Conservation (phyloP, 1,284 basidiomycete species). For the Dichomitus squalens region DNA sequence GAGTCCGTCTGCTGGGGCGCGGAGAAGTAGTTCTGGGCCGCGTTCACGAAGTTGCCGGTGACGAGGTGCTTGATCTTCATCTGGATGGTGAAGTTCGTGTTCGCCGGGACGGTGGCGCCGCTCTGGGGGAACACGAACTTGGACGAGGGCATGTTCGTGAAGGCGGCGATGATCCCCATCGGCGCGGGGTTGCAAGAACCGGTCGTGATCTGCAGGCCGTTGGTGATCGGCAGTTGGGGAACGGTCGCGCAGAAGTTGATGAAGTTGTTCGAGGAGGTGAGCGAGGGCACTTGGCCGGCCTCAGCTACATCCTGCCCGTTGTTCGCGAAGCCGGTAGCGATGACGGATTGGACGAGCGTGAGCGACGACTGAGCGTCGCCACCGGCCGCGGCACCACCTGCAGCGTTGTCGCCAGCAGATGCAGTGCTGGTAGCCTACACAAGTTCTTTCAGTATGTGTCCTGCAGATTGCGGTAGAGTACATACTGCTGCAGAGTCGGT, state of each 20-base stretch:
- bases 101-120: slow-evolving; percentile 50
- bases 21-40: slow-evolving; percentile 60
- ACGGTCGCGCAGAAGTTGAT: slow-evolving; percentile 47
- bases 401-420: slow-evolving; percentile 12
- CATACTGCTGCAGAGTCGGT: background rate
- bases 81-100: slow-evolving; percentile 56
- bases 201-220: slow-evolving; percentile 44
- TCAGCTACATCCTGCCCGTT: slow-evolving; percentile 40
- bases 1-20: slow-evolving; percentile 63
- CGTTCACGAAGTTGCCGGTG: slow-evolving; percentile 64
- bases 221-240: slow-evolving; percentile 39
- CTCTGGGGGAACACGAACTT: slow-evolving; percentile 61
- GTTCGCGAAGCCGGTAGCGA: slow-evolving; percentile 26
- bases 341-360: slow-evolving; percentile 25
- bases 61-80: slow-evolving; percentile 57
- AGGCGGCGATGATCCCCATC: slow-evolving; percentile 57
- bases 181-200: slow-evolving; percentile 68
- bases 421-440: slow-evolving; percentile 2
- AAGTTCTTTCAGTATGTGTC: slow-evolving; percentile 4
- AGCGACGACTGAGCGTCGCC: slow-evolving; percentile 25
- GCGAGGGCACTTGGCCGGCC: slow-evolving; percentile 42
- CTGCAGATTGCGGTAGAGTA: background rate
- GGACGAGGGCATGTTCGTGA: slow-evolving; percentile 56
- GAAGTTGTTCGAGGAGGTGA: slow-evolving; percentile 57
- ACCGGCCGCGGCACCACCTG: slow-evolving; percentile 3